Percentiles rank a stretch among this genome's conserved stretches.
Evolutionary conservation across 108 stramenopile genomes (phyloP).

Genomic region (Tribonema minus): DNA sequence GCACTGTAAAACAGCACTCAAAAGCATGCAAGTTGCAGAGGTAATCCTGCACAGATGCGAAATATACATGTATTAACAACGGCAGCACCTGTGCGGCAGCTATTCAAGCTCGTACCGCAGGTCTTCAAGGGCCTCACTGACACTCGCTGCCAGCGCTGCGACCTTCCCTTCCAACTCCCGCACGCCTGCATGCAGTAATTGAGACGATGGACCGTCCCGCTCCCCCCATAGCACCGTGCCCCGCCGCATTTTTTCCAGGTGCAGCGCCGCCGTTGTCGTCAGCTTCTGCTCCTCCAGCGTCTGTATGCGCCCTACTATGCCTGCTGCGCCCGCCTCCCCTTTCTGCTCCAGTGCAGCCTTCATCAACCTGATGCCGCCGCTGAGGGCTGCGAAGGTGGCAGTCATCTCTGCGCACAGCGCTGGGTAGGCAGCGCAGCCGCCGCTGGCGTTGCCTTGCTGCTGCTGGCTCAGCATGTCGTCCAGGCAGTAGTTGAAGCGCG

Average conservation of each 20-base stretch:
- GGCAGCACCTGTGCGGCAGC: too few species aligned
- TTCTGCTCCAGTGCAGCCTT: background rate
- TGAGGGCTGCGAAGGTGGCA: background rate
- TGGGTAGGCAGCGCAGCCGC: background rate
- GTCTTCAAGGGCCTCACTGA: too few species aligned
- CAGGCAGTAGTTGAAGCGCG: background rate
- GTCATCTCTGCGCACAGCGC: background rate
- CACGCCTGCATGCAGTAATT: too few species aligned
- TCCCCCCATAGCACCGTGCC: too few species aligned
- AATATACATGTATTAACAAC: too few species aligned
- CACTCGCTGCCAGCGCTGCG: too few species aligned
- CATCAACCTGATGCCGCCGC: background rate
- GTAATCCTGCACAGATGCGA: too few species aligned
- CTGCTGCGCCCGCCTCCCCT: background rate
- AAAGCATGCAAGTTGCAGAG: too few species aligned
- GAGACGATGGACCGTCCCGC: too few species aligned
- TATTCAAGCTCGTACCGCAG: too few species aligned
- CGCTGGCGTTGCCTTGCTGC: background rate
- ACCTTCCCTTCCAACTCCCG: too few species aligned
- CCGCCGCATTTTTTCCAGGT: background rate
- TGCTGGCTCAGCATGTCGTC: background rate
- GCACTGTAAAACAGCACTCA: too few species aligned
- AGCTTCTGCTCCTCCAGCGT: background rate
- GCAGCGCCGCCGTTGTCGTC: background rate
- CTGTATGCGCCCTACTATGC: background rate